These are phyloP conservation scores for Lactuca sativa DNA, from an alignment of 129 eudicot genomes.

Conservation along the genomic window DNA sequence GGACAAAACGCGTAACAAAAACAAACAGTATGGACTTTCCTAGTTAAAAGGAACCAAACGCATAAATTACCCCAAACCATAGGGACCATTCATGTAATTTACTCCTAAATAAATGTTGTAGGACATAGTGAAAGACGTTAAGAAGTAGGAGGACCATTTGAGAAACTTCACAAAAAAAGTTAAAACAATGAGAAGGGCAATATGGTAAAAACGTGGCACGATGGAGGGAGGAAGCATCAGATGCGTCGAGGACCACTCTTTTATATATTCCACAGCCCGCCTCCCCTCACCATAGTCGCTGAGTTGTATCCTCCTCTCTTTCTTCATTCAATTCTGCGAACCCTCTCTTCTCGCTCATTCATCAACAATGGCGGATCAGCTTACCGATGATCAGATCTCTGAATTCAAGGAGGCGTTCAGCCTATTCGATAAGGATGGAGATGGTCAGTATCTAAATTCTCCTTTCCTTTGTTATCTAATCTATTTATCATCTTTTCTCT, in stretches of 20 bases:
- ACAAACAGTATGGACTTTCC: no score
- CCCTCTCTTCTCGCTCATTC: slow-evolving; percentile 3
- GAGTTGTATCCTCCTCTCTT: background rate
- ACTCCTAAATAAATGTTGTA: background rate
- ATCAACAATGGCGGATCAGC: slow-evolving; percentile 57
- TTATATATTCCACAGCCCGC: slow-evolving; percentile 33
- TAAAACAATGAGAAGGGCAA: slow-evolving; percentile 5
- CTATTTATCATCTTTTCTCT: background rate
- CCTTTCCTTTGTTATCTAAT: background rate
- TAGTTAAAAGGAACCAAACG: no score
- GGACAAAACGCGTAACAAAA: no score
- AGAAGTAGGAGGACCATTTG: background rate
- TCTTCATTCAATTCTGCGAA: background rate
- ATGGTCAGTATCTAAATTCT: slow-evolving; percentile 34
- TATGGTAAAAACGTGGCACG: slow-evolving; percentile 3
- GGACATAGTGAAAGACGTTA: background rate
- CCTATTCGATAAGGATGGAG: slow-evolving; percentile 66
- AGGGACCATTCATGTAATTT: no score
- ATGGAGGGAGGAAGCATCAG: slow-evolving; percentile 33
- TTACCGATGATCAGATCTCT: slow-evolving; percentile 69
- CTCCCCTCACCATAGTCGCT: slow-evolving; percentile 3
- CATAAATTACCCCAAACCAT: no score
- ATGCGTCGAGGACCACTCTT: slow-evolving; percentile 29
- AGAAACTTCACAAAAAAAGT: no score
- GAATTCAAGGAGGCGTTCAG: slow-evolving; percentile 70